phyloP scores from a whole-genome alignment of 345 rosid species.

The Acer saccharum region DNA sequence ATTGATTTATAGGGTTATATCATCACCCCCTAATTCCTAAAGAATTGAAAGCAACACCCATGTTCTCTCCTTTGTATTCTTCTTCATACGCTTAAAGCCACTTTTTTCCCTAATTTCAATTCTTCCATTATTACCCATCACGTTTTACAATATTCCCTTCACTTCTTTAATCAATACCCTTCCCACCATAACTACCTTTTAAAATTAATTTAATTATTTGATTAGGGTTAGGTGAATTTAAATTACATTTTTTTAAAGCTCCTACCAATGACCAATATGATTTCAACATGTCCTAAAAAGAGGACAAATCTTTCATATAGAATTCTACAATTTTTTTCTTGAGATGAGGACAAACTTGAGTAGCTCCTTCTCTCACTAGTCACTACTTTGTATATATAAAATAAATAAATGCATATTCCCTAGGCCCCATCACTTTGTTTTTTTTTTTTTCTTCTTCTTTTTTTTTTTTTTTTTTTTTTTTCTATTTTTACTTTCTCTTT shows the following conservation, averaged over 20 bases:
- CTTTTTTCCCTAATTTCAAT: neutral
- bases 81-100: neutral
- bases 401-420: neutral
- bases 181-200: neutral
- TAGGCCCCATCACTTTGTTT: neutral
- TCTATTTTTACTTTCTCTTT: neutral
- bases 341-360: conserved; percentile 6
- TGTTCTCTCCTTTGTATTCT: conserved; percentile 25
- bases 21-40: neutral
- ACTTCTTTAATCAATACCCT: neutral
- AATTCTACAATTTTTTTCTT: neutral
- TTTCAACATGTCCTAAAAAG: conserved; percentile 9
- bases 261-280: conserved; percentile 8
- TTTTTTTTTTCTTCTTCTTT: neutral
- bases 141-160: neutral
- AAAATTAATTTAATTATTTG: neutral
- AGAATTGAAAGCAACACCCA: conserved; percentile 26
- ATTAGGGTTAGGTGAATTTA: conserved; percentile 16
- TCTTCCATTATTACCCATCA: neutral
- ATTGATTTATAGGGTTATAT: neutral
- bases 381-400: neutral
- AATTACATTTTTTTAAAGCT: no score
- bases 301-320: neutral
- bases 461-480: neutral
- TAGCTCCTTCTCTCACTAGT: neutral